Conservation (phyloP, 768 basidiomycete genomes). For the Royoungia palumana region DNA sequence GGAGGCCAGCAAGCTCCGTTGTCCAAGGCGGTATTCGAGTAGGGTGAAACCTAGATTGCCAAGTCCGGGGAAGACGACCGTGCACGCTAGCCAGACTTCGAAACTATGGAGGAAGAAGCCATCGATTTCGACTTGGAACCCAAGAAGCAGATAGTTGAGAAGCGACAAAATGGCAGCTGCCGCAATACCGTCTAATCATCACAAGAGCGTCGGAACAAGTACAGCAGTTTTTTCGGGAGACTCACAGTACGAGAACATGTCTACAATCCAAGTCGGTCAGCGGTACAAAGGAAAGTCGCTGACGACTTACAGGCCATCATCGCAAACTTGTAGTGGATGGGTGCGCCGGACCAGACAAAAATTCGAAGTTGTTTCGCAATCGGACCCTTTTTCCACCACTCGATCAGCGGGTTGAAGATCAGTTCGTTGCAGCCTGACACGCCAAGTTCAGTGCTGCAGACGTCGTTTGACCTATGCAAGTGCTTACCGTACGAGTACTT, state of each 20-base stretch:
- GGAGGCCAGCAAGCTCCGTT: slow-evolving; percentile 22
- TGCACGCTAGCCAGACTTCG: slow-evolving; percentile 78
- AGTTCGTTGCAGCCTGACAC: slow-evolving; percentile 43
- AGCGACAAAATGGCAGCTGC: slow-evolving; percentile 62
- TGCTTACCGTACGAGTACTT: slow-evolving; percentile 72
- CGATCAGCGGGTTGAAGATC: slow-evolving; percentile 78
- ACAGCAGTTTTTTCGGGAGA: not conserved
- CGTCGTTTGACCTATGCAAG: slow-evolving; percentile 20
- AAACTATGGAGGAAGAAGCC: slow-evolving; percentile 75
- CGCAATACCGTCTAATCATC: slow-evolving; percentile 50
- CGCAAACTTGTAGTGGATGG: slow-evolving; percentile 78
- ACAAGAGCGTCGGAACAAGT: not conserved
- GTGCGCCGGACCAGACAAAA: slow-evolving; percentile 74
- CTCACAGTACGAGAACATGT: slow-evolving; percentile 54
- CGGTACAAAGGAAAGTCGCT: not conserved
- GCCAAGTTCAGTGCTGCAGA: slow-evolving; percentile 27
- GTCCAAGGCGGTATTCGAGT: slow-evolving; percentile 72
- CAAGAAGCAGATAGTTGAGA: slow-evolving; percentile 75
- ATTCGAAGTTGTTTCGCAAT: slow-evolving; percentile 76
- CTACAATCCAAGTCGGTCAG: slow-evolving; percentile 16
- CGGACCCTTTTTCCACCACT: slow-evolving; percentile 78
- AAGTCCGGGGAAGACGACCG: slow-evolving; percentile 69
- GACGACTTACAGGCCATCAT: slow-evolving; percentile 47
- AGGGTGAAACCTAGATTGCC: slow-evolving; percentile 72
- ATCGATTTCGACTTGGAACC: slow-evolving; percentile 66